Evolutionary conservation across 208 protist genomes (phyloP), one percentile per base, ranked within the genome.

Genomic region (Leishmania gerbilli): DNA sequence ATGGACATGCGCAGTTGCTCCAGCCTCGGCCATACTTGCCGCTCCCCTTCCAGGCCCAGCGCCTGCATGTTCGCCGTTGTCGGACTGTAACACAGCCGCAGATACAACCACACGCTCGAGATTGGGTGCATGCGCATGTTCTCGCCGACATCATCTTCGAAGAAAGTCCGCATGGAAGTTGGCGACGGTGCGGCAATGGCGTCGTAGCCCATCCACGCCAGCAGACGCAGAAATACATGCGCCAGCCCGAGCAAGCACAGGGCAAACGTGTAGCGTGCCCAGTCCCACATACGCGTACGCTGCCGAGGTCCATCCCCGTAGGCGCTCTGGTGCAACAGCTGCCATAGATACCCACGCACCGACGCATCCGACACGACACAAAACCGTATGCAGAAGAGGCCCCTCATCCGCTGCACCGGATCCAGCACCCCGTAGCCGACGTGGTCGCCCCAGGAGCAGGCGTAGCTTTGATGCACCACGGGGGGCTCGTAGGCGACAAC

Each of bases 381-480:
- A 67, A 83, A 91, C 40, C 83, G 91, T n/a, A 94, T 80, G 76
- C 85, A 80, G 82, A 93, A 95, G 40, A 94, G 79, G 13, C 88
- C 87, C 27, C 84, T 71, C 67, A 95, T 74, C 27, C 89, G 87
- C 49, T 89, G 55, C 55, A 93, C 21, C 37, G 85, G 83, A 53
- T 83, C 79, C 56, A 76, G 56, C 40, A 72, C 80, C 19, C 80
- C 85, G 45, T 82, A 79, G 68, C 58, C 79, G 49, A 49, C 71
- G 79, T 64, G 67, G 76, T 83, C 88, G 65, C 45, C 76, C 42
- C 58, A 72, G 45, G 37, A n/a, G 40, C 21, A 71, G 21, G 79
- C 17, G 76, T 84, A 83, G 77, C 74, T 80, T 79, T 84, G 79
- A 13, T 58, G 47, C 69, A 93, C 79, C 40, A 89, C 86, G 9